Evolutionary conservation across 1,284 basidiomycete species (phyloP).

Genomic region (Boletus sp.): DNA sequence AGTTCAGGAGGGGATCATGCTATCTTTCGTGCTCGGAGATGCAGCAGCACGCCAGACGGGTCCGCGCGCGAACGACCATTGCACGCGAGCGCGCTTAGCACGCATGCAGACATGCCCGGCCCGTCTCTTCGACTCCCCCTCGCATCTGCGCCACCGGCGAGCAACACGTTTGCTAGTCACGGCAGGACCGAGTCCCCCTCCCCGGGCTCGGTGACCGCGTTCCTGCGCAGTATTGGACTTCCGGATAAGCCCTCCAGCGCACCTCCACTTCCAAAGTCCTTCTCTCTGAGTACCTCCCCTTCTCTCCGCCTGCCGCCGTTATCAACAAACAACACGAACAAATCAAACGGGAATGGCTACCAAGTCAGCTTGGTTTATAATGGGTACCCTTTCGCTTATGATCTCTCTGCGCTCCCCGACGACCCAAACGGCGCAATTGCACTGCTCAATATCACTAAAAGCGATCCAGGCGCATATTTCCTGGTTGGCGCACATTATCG

Average conservation of each 20-base stretch:
- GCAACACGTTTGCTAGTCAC: neutral
- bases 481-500: conserved; percentile 32
- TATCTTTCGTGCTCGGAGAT: conserved; percentile 2
- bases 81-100: conserved; percentile 3
- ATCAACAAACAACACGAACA: conserved; percentile 5
- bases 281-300: conserved; percentile 3
- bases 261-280: conserved; percentile 12
- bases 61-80: conserved; percentile 5
- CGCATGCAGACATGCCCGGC: conserved; percentile 13
- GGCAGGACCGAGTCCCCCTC: conserved; percentile 13
- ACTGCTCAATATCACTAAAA: conserved; percentile 26
- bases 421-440: conserved; percentile 27
- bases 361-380: conserved; percentile 27
- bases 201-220: conserved; percentile 18
- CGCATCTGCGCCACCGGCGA: conserved; percentile 4
- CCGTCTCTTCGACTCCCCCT: conserved; percentile 18
- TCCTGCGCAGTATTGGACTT: conserved; percentile 27
- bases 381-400: conserved; percentile 29
- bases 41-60: conserved; percentile 1
- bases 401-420: conserved; percentile 29
- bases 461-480: conserved; percentile 32
- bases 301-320: conserved; percentile 12
- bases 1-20: conserved; percentile 7
- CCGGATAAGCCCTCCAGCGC: conserved; percentile 14
- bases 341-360: conserved; percentile 7